Percentiles rank a stretch among this genome's conserved stretches.
phyloP scores from a whole-genome alignment of 108 stramenopile species.

The Licmophora abbreviata region DNA sequence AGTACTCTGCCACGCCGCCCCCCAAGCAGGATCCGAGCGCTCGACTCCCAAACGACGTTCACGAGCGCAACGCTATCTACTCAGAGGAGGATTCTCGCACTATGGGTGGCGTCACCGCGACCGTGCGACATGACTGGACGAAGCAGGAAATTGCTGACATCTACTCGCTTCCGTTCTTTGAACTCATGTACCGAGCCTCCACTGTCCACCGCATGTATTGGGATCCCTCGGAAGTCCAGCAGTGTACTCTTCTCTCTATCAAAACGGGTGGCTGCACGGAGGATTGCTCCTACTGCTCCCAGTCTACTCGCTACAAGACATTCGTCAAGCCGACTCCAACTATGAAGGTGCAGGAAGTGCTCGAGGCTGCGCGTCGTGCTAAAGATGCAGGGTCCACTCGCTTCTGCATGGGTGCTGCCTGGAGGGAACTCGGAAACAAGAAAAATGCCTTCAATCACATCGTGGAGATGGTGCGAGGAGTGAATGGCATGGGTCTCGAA shows the following conservation, averaged over 20 bases:
- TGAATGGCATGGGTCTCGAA: conserved; percentile 91
- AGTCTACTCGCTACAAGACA: conserved; percentile 92
- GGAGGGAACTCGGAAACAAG: conserved; percentile 96
- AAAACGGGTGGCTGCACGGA: conserved; percentile 99
- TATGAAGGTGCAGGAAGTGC: conserved; percentile 96
- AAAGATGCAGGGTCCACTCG: conserved; percentile 96
- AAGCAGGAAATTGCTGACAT: conserved; percentile 86
- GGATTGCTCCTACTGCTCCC: conserved; percentile 96
- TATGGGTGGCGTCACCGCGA: conserved; percentile 63
- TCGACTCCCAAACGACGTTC: conserved; percentile 66
- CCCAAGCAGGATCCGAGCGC: background rate
- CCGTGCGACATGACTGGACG: conserved; percentile 90
- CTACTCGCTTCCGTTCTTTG: conserved; percentile 88
- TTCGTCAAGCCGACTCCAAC: conserved; percentile 97
- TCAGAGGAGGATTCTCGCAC: conserved; percentile 50
- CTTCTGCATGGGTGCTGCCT: conserved; percentile 98
- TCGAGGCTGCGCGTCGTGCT: conserved; percentile 88
- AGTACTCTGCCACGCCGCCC: background rate
- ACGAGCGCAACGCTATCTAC: conserved; percentile 66
- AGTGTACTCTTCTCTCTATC: conserved; percentile 93
- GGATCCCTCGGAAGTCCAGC: conserved; percentile 94
- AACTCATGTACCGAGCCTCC: conserved; percentile 91
- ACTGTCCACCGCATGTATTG: conserved; percentile 97
- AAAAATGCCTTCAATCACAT: conserved; percentile 96
- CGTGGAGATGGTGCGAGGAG: conserved; percentile 90